phyloP scores from a whole-genome alignment of 805 yeast species.

The Barnettozyma pratensis region DNA sequence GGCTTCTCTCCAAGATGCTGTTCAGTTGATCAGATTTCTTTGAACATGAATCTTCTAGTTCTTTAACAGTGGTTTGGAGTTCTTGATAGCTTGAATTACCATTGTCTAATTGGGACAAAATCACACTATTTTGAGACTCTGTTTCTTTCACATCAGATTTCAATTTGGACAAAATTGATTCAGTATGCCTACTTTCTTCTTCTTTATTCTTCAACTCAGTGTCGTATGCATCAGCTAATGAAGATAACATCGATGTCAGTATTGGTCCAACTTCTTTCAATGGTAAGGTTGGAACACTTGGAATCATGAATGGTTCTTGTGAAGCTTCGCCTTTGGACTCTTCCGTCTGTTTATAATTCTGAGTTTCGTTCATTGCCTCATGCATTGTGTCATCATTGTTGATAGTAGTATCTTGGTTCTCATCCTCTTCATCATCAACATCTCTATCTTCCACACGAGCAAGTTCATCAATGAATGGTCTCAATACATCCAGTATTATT shows the following conservation, averaged over 20 bases:
- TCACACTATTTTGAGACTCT: slow-evolving; percentile 28
- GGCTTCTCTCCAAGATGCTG: slow-evolving; percentile 54
- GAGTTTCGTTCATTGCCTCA: background rate
- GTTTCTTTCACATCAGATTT: slow-evolving; percentile 35
- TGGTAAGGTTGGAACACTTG: slow-evolving; percentile 19
- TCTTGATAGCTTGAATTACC: slow-evolving; percentile 16
- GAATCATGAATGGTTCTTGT: slow-evolving; percentile 4
- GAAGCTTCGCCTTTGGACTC: background rate
- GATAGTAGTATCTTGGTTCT: background rate
- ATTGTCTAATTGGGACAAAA: slow-evolving; percentile 17
- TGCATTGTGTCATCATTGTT: no score
- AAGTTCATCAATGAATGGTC: slow-evolving; percentile 19
- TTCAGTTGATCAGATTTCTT: slow-evolving; percentile 32
- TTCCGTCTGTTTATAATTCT: slow-evolving; percentile 8
- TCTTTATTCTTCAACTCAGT: slow-evolving; percentile 49
- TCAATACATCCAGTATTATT: slow-evolving; percentile 36
- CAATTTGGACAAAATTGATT: slow-evolving; percentile 35
- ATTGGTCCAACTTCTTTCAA: slow-evolving; percentile 25
- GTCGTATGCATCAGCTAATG: slow-evolving; percentile 49
- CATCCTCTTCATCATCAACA: background rate
- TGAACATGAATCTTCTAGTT: slow-evolving; percentile 17
- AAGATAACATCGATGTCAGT: slow-evolving; percentile 34
- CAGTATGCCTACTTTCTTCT: slow-evolving; percentile 46
- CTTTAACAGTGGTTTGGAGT: slow-evolving; percentile 10
- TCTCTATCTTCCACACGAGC: background rate